A percentile compares a stretch with the other conserved stretches of the same genome.
Evolutionary conservation across 129 eudicot species (phyloP).

Genomic region (Scalesia atractyloides): DNA sequence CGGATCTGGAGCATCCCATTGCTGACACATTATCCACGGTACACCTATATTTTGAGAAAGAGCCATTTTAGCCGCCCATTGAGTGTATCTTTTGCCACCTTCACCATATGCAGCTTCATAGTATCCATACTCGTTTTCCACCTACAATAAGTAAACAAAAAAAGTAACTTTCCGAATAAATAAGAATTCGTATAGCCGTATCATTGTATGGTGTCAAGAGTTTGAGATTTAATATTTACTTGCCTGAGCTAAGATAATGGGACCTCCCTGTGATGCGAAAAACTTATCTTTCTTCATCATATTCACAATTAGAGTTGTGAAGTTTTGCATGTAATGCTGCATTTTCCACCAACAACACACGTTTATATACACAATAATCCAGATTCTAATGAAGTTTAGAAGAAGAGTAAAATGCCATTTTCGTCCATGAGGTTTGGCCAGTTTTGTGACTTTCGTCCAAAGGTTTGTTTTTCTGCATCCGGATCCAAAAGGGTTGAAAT

Average conservation of each 20-base stretch:
- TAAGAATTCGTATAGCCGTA: slow-evolving; percentile 5
- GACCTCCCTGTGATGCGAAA: slow-evolving; percentile 98
- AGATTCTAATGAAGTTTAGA: not conserved
- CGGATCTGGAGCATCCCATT: slow-evolving; percentile 86
- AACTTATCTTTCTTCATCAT: slow-evolving; percentile 92
- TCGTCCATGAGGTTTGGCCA: too few species aligned
- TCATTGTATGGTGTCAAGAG: not conserved
- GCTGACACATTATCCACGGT: slow-evolving; percentile 99
- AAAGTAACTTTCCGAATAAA: slow-evolving; percentile 7
- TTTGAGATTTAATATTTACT: slow-evolving; percentile 24
- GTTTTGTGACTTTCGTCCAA: too few species aligned
- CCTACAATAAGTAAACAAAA: slow-evolving; percentile 42
- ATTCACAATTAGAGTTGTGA: slow-evolving; percentile 74
- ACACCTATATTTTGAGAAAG: slow-evolving; percentile 86
- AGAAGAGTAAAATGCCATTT: too few species aligned
- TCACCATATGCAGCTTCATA: slow-evolving; percentile 85
- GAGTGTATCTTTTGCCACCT: slow-evolving; percentile 79
- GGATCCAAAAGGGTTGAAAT: too few species aligned
- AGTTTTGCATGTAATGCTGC: slow-evolving; percentile 92
- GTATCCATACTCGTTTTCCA: slow-evolving; percentile 93
- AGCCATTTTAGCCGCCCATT: slow-evolving; percentile 97
- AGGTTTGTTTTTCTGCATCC: too few species aligned
- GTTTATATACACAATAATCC: not conserved
- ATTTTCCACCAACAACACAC: slow-evolving; percentile 20
- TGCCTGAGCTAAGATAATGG: slow-evolving; percentile 96